A percentile compares a stretch with the other conserved stretches of the same genome.
Evolutionary conservation across 805 yeast species (phyloP).

Genomic region (Pachysolen tannophilus): DNA sequence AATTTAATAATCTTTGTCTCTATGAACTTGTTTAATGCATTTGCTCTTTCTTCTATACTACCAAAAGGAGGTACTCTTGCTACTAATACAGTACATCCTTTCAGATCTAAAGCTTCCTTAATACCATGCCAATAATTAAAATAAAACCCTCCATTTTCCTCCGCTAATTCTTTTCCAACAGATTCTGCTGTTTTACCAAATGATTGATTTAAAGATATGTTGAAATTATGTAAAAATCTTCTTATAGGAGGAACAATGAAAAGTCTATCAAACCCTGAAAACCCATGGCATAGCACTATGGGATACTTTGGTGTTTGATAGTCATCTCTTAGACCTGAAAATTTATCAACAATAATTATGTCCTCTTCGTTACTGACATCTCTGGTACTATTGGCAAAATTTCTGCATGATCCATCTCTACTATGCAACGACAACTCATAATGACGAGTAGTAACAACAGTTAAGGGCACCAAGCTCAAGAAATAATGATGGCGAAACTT

Average conservation of each 20-base stretch:
- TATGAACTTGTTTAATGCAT: slow-evolving; percentile 44
- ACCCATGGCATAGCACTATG: slow-evolving; percentile 78
- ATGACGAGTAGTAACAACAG: too few relatives aligned
- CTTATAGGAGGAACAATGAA: slow-evolving; percentile 27
- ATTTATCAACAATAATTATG: slow-evolving; percentile 23
- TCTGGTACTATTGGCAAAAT: too few relatives aligned
- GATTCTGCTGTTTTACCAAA: slow-evolving; percentile 12
- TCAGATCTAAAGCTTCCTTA: slow-evolving; percentile 43
- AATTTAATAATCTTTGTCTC: slow-evolving; percentile 10
- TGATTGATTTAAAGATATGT: slow-evolving; percentile 1
- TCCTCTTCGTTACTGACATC: too few relatives aligned
- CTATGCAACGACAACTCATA: too few relatives aligned
- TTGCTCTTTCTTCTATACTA: slow-evolving; percentile 62
- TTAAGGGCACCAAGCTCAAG: too few relatives aligned
- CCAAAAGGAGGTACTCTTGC: slow-evolving; percentile 83
- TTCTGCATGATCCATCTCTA: too few relatives aligned
- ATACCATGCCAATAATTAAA: slow-evolving; percentile 83
- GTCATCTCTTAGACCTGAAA: slow-evolving; percentile 22
- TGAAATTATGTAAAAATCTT: slow-evolving; percentile 5
- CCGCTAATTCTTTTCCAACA: slow-evolving; percentile 11
- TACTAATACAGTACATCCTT: slow-evolving; percentile 63
- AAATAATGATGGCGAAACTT: too few relatives aligned
- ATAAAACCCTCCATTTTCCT: slow-evolving; percentile 25
- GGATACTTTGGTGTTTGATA: slow-evolving; percentile 64
- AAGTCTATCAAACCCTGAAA: slow-evolving; percentile 69